phyloP scores from a whole-genome alignment of 306 rosid genomes.

The Inga leiocalycina region DNA sequence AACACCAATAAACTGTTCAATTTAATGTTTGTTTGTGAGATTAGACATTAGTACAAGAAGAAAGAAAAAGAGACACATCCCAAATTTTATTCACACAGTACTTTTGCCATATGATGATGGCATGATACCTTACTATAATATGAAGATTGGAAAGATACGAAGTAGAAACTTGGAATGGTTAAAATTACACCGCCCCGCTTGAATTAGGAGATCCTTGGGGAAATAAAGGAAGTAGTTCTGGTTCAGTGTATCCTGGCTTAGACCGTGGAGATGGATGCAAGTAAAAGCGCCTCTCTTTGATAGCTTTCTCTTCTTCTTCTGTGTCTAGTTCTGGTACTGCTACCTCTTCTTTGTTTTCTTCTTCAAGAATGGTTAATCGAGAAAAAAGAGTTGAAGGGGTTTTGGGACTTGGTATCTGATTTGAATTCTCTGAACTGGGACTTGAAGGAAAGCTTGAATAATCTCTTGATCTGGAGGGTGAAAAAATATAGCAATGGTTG shows the following conservation, averaged over 20 bases:
- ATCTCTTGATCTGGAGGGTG: conserved; percentile 48
- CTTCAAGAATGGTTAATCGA: conserved; percentile 49
- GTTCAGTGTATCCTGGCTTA: conserved; percentile 49
- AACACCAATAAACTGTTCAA: neutral
- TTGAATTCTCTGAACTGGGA: conserved; percentile 44
- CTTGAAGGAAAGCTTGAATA: conserved; percentile 39
- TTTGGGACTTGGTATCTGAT: conserved; percentile 50
- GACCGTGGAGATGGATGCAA: conserved; percentile 79
- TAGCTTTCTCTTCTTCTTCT: conserved; percentile 78
- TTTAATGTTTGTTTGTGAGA: neutral
- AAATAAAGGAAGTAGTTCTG: conserved; percentile 69
- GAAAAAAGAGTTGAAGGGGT: conserved; percentile 75
- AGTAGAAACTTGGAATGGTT: neutral
- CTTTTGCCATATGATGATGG: neutral
- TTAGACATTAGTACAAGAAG: neutral
- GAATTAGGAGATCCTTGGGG: conserved; percentile 60
- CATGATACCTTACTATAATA: neutral
- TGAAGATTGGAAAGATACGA: conserved; percentile 14
- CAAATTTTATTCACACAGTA: conserved; percentile 23
- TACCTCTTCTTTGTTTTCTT: conserved; percentile 38
- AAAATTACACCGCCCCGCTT: conserved; percentile 30
- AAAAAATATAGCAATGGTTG: neutral
- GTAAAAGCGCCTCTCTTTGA: conserved; percentile 72
- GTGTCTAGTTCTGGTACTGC: conserved; percentile 33
- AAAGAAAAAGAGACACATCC: neutral